phyloP scores from a whole-genome alignment of 83 land plant species.

The Larix sibirica region DNA sequence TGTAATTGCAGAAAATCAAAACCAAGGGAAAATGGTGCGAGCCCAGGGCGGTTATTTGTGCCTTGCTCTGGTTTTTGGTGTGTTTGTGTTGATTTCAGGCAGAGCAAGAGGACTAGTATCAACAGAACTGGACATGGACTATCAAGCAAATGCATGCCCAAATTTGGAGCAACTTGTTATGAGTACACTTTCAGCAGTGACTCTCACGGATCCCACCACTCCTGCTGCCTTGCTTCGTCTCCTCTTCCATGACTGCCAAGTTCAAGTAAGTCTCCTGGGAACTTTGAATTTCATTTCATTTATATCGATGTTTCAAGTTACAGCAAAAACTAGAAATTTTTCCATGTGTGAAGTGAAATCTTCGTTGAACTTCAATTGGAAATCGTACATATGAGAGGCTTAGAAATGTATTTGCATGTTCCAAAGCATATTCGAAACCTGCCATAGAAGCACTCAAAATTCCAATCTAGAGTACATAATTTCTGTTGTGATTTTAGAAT shows the following conservation, averaged over 20 bases:
- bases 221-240: slow-evolving; percentile 37
- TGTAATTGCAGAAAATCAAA: too few relatives aligned
- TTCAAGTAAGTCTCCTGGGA: slow-evolving; percentile 25
- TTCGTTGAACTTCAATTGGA: too few relatives aligned
- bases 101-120: not conserved
- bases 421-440: too few relatives aligned
- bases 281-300: not conserved
- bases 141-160: slow-evolving; percentile 32
- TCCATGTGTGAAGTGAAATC: too few relatives aligned
- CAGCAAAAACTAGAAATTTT: not conserved
- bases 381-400: too few relatives aligned
- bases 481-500: too few relatives aligned
- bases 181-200: slow-evolving; percentile 3
- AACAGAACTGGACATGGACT: not conserved
- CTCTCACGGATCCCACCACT: slow-evolving; percentile 20
- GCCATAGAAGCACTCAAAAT: too few relatives aligned
- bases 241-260: slow-evolving; percentile 54
- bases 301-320: not conserved
- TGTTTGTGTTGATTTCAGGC: not conserved
- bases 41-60: not conserved
- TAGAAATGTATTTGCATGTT: too few relatives aligned
- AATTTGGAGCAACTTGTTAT: slow-evolving; percentile 23
- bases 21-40: not conserved
- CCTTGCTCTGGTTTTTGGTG: not conserved
- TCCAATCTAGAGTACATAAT: too few relatives aligned